These are phyloP conservation scores for Microbotryomycetes sp. DNA, from an alignment of 1,284 basidiomycete genomes.

Conservation along the genomic window DNA sequence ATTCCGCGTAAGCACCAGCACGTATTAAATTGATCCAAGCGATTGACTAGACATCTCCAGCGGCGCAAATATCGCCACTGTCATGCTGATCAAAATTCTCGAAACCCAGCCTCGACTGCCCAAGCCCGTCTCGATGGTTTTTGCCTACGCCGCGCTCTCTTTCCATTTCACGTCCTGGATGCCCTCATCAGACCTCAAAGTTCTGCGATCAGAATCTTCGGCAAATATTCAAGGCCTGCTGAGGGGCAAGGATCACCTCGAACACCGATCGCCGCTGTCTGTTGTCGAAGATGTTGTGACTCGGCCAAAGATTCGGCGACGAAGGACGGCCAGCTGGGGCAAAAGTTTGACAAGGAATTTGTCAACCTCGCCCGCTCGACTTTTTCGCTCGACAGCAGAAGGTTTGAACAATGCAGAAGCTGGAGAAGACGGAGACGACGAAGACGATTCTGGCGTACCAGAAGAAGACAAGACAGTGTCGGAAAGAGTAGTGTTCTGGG, in stretches of 20 bases:
- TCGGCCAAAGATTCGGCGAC: conserved; percentile 7
- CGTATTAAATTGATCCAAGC: conserved; percentile 24
- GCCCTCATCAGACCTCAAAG: conserved; percentile 74
- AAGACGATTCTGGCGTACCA: background rate
- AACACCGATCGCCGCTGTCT: conserved; percentile 58
- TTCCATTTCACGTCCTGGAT: conserved; percentile 98
- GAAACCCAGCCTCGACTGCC: conserved; percentile 50
- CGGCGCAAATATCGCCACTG: conserved; percentile 74
- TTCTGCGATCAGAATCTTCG: conserved; percentile 70
- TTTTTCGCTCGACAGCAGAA: background rate
- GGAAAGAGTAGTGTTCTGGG: conserved; percentile 36
- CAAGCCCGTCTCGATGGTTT: conserved; percentile 70
- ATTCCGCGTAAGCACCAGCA: conserved; percentile 69
- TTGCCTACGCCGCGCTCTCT: conserved; percentile 66
- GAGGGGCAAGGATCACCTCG: conserved; percentile 78
- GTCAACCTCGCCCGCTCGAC: conserved; percentile 1
- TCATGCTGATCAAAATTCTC: conserved; percentile 72
- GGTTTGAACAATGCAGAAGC: conserved; percentile 31
- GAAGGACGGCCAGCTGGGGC: conserved; percentile 47
- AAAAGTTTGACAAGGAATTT: conserved; percentile 37
- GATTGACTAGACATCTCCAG: conserved; percentile 43
- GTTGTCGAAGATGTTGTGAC: conserved; percentile 68
- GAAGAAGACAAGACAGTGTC: conserved; percentile 45
- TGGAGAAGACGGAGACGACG: conserved; percentile 43
- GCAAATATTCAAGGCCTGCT: conserved; percentile 53